Evolutionary conservation across 805 yeast genomes (phyloP), one percentile per base, ranked within the genome.

Genomic region (Saccharomycopsis fibuligera): DNA sequence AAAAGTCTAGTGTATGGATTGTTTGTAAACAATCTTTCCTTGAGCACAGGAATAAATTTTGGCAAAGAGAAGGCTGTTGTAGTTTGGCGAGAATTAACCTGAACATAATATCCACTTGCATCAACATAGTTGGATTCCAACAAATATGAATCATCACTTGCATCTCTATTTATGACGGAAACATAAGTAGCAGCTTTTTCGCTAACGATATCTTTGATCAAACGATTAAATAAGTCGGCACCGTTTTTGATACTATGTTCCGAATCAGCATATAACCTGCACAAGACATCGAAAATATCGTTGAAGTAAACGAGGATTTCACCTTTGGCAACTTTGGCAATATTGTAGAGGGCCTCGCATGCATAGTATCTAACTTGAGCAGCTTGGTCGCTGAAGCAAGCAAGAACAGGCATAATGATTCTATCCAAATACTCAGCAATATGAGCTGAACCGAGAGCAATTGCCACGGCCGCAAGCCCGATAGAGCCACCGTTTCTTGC

Each of bases 361-460:
- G 99, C 97, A 63, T 89, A 93, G 60, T 93, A 93, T 47, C 99
- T 74, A 6, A 93, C 99, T 56, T 95, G 78, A n/a, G 96, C 91
- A 63, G 93, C 96, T 52, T 93, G 96, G 60, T 93, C 99, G 44
- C 95, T 91, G 63, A 93, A 93, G 51, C 97, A 91, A 0, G 96
- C 91, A 57, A 93, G 70, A 12, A 93, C 96, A 0, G 99, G 97
- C 53, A 87, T 93, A 54, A 93, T 79, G 49, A 93, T 89, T 46
- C 81, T 86, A 51, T 87, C 93, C 43, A 93, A 66, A 59, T 87
- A 91, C 49, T 70, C 69, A 0, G 96, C 93, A 31, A 93, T 87
- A 42, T 90, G 91, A 56, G 78, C 79, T 36, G 72, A 75, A 1
- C 98, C 97, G 27, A 93, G 67, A 0, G 98, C 98, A 48, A 93